phyloP scores from a whole-genome alignment of 805 yeast genomes.

The Yarrowia osloensis region DNA sequence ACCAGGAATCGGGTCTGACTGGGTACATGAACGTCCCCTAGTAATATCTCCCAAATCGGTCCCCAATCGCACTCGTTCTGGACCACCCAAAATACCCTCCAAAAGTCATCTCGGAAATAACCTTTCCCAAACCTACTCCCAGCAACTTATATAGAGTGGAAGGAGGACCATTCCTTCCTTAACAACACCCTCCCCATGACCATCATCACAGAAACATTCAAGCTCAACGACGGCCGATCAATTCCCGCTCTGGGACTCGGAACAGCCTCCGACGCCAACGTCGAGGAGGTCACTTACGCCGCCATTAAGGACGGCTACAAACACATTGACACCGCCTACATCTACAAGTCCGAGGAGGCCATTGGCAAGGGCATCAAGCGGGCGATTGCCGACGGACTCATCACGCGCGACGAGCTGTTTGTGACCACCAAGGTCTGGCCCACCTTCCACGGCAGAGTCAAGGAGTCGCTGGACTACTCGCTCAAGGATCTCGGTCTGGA shows the following conservation, averaged over 20 bases:
- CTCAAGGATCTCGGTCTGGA: slow-evolving; percentile 65
- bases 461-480: slow-evolving; percentile 57
- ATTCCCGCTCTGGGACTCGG: slow-evolving; percentile 76
- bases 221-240: slow-evolving; percentile 57
- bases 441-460: slow-evolving; percentile 47
- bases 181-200: not conserved
- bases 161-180: not conserved
- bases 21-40: too few relatives aligned
- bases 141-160: not conserved
- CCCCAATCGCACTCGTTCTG: not conserved
- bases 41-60: not conserved
- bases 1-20: not conserved
- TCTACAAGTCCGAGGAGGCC: slow-evolving; percentile 64
- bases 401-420: slow-evolving; percentile 65
- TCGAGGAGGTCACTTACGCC: slow-evolving; percentile 50
- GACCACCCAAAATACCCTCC: not conserved
- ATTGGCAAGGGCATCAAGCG: slow-evolving; percentile 54
- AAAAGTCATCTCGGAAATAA: not conserved
- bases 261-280: slow-evolving; percentile 62
- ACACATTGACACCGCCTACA: slow-evolving; percentile 77
- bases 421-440: slow-evolving; percentile 66
- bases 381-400: slow-evolving; percentile 45
- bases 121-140: not conserved
- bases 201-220: slow-evolving; percentile 29
- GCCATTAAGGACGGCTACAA: slow-evolving; percentile 56